Percentiles rank a stretch among this genome's conserved stretches.
Evolutionary conservation across 1,284 basidiomycete genomes (phyloP).

Genomic region (Caloboletus firmus): DNA sequence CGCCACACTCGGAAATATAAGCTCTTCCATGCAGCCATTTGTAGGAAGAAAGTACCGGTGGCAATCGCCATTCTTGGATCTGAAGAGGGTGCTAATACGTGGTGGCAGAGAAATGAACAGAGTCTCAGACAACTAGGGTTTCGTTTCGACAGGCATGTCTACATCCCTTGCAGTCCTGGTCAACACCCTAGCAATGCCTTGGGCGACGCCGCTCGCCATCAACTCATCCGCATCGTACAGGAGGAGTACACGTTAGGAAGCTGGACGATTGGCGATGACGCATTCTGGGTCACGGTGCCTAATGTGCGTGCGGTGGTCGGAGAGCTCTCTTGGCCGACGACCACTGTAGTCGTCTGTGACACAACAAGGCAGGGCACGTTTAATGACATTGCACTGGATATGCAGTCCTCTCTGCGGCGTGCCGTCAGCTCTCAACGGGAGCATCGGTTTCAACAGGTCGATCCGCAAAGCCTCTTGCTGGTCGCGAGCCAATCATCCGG

Average conservation of each 20-base stretch:
- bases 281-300: slow-evolving; percentile 19
- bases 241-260: slow-evolving; percentile 12
- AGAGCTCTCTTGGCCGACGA: slow-evolving; percentile 25
- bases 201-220: neutral
- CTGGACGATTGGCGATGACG: slow-evolving; percentile 16
- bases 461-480: slow-evolving; percentile 8
- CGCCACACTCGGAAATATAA: slow-evolving; percentile 21
- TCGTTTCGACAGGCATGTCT: slow-evolving; percentile 23
- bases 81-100: slow-evolving; percentile 8
- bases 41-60: slow-evolving; percentile 25
- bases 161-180: slow-evolving; percentile 15
- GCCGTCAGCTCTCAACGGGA: neutral
- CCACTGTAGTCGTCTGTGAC: slow-evolving; percentile 25
- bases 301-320: slow-evolving; percentile 23
- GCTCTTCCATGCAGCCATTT: slow-evolving; percentile 25
- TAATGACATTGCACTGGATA: slow-evolving; percentile 1
- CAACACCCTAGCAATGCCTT: neutral
- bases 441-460: slow-evolving; percentile 24
- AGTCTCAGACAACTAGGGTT: slow-evolving; percentile 17
- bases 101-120: slow-evolving; percentile 22
- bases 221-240: slow-evolving; percentile 13
- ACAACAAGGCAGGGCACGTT: slow-evolving; percentile 12
- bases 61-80: slow-evolving; percentile 23
- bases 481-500: slow-evolving; percentile 1
- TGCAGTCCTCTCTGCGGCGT: slow-evolving; percentile 12